Percentiles rank a stretch among this genome's conserved stretches.
phyloP scores from a whole-genome alignment of 2,329 filamentous ascomycete species.

The Rosellinia necatrix region DNA sequence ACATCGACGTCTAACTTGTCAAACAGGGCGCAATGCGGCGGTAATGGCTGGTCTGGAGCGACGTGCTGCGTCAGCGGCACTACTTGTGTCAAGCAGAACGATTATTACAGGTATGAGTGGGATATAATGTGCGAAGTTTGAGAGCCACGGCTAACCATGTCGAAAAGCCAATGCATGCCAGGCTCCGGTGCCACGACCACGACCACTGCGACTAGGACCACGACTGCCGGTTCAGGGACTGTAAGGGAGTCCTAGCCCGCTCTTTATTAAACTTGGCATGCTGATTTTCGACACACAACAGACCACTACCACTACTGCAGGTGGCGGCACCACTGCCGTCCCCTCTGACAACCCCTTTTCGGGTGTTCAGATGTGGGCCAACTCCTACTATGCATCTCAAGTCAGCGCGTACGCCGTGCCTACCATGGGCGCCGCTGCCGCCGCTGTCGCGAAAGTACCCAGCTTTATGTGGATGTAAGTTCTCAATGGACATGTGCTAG shows the following conservation, averaged over 20 bases:
- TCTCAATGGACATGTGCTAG: background rate
- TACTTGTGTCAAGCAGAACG: slow-evolving; percentile 39
- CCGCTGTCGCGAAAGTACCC: slow-evolving; percentile 56
- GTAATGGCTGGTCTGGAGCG: slow-evolving; percentile 49
- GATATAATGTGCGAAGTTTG: background rate
- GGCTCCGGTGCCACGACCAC: slow-evolving; percentile 26
- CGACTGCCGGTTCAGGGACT: slow-evolving; percentile 21
- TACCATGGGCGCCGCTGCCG: slow-evolving; percentile 59
- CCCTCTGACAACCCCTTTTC: slow-evolving; percentile 60
- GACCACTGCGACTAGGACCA: slow-evolving; percentile 40
- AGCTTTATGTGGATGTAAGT: slow-evolving; percentile 58
- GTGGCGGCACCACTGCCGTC: slow-evolving; percentile 43
- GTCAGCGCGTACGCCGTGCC: slow-evolving; percentile 63
- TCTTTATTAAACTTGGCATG: background rate
- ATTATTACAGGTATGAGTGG: slow-evolving; percentile 32
- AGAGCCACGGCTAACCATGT: background rate
- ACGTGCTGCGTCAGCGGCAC: slow-evolving; percentile 50
- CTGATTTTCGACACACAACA: slow-evolving; percentile 1
- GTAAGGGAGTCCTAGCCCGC: slow-evolving; percentile 23
- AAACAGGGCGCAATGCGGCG: slow-evolving; percentile 49
- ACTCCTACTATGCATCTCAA: slow-evolving; percentile 60
- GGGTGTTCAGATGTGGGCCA: slow-evolving; percentile 57
- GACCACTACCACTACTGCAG: slow-evolving; percentile 32
- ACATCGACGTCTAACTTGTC: slow-evolving; percentile 17
- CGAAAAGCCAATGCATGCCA: slow-evolving; percentile 28